Conservation (phyloP, 164 flowering plant species). For the Warburgia ugandensis region DNA sequence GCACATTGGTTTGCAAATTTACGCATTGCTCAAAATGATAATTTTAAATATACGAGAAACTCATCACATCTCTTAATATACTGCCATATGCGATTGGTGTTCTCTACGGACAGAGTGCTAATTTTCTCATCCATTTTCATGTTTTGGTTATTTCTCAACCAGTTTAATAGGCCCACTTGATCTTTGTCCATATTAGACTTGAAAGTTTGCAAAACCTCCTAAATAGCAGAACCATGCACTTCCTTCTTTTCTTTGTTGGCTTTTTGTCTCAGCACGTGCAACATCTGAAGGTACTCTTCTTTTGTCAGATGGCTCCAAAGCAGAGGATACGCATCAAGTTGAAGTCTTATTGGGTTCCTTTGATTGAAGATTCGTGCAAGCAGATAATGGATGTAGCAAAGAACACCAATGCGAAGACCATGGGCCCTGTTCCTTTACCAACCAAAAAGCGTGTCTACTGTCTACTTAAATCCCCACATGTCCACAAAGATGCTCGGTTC, state of each 20-base stretch:
- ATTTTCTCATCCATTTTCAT: no score
- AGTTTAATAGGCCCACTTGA: not conserved
- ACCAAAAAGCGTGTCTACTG: conserved; percentile 80
- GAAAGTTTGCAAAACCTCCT: no score
- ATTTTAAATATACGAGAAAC: no score
- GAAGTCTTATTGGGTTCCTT: conserved; percentile 79
- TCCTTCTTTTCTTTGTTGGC: not conserved
- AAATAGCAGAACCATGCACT: not conserved
- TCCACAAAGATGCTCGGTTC: conserved; percentile 92
- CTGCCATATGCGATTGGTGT: no score
- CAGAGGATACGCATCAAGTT: conserved; percentile 92
- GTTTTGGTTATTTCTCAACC: not conserved
- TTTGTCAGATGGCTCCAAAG: conserved; percentile 69
- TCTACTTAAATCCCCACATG: conserved; percentile 95
- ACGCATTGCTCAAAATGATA: not conserved
- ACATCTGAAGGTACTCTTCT: not conserved
- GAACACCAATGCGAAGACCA: conserved; percentile 82
- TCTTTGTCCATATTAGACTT: not conserved
- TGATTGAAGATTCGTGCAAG: conserved; percentile 95
- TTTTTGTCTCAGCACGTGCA: not conserved
- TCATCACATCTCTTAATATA: no score
- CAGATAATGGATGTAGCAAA: conserved; percentile 92
- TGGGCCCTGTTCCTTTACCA: conserved; percentile 96
- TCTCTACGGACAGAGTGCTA: no score
- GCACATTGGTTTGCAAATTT: not conserved